Conservation (phyloP, 129 eudicot genomes). For the Apium graveolens region DNA sequence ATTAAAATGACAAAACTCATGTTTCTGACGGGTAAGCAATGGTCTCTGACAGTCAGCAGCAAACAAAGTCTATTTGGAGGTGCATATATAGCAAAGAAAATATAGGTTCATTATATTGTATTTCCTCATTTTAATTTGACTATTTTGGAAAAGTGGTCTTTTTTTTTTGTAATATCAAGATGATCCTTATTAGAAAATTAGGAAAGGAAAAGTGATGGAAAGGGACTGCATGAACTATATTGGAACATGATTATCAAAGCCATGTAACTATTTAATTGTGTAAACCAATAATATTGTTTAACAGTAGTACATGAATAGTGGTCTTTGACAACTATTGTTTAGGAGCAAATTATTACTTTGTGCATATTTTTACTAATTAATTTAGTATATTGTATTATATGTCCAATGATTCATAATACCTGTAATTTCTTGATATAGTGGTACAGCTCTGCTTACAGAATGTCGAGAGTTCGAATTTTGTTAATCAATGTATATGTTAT, state of each 20-base stretch:
- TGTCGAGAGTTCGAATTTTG: no score
- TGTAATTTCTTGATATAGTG: no score
- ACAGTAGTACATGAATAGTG: neutral
- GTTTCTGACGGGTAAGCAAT: neutral
- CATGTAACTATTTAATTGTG: neutral
- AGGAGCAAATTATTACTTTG: neutral
- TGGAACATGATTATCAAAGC: neutral
- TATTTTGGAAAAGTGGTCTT: neutral
- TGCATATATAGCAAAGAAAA: neutral
- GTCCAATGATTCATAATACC: no score
- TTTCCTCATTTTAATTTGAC: conserved; percentile 2
- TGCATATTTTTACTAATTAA: neutral
- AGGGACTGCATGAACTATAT: neutral
- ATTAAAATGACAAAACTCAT: conserved; percentile 6
- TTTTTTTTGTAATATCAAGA: neutral
- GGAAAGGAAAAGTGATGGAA: neutral
- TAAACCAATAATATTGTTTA: neutral
- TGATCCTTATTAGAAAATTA: neutral
- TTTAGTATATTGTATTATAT: no score
- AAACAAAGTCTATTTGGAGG: neutral
- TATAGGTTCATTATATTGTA: neutral
- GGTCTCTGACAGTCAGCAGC: neutral
- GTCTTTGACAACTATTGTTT: neutral
- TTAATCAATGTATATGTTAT: no score
- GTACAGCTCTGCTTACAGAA: no score